Evolutionary conservation across 2,329 filamentous ascomycete species (phyloP), one percentile per base, ranked within the genome.

Genomic region (Capronia coronata): DNA sequence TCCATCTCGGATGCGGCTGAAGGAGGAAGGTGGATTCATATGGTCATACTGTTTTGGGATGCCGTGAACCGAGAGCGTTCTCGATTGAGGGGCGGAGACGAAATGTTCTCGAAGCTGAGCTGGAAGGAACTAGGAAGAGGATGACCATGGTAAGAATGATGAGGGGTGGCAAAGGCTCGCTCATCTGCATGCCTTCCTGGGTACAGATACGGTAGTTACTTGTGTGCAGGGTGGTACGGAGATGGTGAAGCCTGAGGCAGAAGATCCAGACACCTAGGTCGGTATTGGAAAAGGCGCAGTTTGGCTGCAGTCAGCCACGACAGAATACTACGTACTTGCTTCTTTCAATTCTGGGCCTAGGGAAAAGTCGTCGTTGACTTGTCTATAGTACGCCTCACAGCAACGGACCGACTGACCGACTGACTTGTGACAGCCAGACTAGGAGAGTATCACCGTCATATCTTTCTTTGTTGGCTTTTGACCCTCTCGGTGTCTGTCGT

Each of bases 51-150:
- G 19, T 14, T 23, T 41, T 13, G 38, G 41, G 16, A 44, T 50
- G 43, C 51, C 47, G 51, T 42, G 51, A 54, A 46, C 51, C 51
- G 51, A 51, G 37, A 43, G 42, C 25, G 35, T 42, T 48, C 44
- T 41, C 35, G 32, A 50, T 41, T 34, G 48, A 30, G 37, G 35
- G 23, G 29, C 29, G 38, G 38, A 14, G 32, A 43, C 6, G 44
- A 50, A 48, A 30, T 32, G 29, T 54, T 54, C 51, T 54, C 51
- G 51, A 54, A 54, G 44, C 23, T 14, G 13, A 39, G 41, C 42
- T 32, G 34, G 37, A 45, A 18, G 41, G 34, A 40, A 21, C 34
- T 25, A 43, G 32, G 30, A 32, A 38, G 14, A 38, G 13, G 8
- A 37, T 30, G 19, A 40, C 39, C 30, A 48, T 16, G 32, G n/a